Base-by-base conservation (phyloP, 371 early-diverging fungal genomes). In the Mortierella sp. region DNA sequence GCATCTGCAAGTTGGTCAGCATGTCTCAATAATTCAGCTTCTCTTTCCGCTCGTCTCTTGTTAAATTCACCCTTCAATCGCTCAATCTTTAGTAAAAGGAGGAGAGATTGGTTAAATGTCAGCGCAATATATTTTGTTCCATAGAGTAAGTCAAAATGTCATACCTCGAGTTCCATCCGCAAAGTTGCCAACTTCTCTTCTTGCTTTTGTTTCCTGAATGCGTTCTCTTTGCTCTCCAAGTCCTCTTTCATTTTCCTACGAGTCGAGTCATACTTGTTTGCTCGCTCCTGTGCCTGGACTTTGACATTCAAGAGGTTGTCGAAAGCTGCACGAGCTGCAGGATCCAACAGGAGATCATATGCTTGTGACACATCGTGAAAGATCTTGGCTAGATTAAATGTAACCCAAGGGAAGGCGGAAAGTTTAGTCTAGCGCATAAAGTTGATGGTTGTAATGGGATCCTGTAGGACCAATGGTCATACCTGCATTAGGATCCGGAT, bases 401-500 rank as follows among this genome's bases (percentile, higher is more conserved):
- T 11, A 39, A n/a, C 6, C 5, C 28, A 39, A 12, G 37, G 11
- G 22, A 18, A 30, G 30, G 30, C 30, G 22, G 54, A 39, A 11
- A 35, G 24, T n/a, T 30, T 3, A 24, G 35, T 40, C 43, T 11
- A 40, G 43, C 43, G 43, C 1, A 40, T 40, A 40, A 40, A 40
- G 12, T 40, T 40, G 43, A 40, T 20, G 20, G n/a, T 32, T 58
- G 20, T 18, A 55, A 1, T 28, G 37, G 0, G 20, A 60, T 55
- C 49, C 18, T 12, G n/a, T 52, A 8, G 18, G 18, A n/a, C n/a
- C n/a, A n/a, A n/a, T 57, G 37, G 26, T 22, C 37, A n/a, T 70
- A 77, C 84, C 96, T 55, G 96, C 97, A 35, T 90, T 87, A n/a
- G 95, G 92, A 83, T 91, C 92, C 1, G 88, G 88, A 76, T 97